Evolutionary conservation across 805 yeast species (phyloP), one percentile per base, ranked within the genome.

Genomic region (Wickerhamiella siamensis): DNA sequence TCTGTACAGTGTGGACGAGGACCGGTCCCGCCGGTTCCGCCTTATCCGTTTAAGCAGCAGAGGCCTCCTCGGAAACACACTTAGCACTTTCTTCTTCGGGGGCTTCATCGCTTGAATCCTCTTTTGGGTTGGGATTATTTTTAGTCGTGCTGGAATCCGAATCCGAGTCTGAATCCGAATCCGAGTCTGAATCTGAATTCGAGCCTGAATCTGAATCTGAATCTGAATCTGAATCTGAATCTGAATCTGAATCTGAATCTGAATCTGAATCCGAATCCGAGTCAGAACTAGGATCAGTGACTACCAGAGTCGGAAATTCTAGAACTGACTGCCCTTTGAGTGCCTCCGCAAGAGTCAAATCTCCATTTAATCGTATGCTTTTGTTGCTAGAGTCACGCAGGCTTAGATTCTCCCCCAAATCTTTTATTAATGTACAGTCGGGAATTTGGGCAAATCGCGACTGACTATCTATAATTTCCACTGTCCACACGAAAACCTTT

Each of bases 401-500:
- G 19, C 46, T 42, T 16, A 57, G 38, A 5, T 19, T 29, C 5
- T 22, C 27, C 12, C 36, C 38, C 19, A 43, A 12, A 4, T 36
- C 38, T 2, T 24, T 17, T 4, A 49, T 44, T 5, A 26, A 22
- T 5, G 51, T 42, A 9, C 44, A 39, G 31, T 52, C 56, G 17
- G 48, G 45, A 4, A 56, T 40, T 29, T 49, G 47, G 4, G 36
- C 31, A 15, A 42, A 31, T 22, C 40, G 34, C 10, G 45, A 37
- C 14, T 19, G 36, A 14, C 38, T 19, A 24, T n/a, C 40, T 14
- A 18, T 31, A 21, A 20, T 4, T 55, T 84, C 94, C 0, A 84
- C 60, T 0, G 93, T 78, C 95, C 95, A 84, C 15, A 71, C 71
- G 55, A 71, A 83, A 5, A 70, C 56, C 40, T 75, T 72, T 45